phyloP scores from a whole-genome alignment of 1,139 yeast genomes.

The Blastobotrys indianensis region DNA sequence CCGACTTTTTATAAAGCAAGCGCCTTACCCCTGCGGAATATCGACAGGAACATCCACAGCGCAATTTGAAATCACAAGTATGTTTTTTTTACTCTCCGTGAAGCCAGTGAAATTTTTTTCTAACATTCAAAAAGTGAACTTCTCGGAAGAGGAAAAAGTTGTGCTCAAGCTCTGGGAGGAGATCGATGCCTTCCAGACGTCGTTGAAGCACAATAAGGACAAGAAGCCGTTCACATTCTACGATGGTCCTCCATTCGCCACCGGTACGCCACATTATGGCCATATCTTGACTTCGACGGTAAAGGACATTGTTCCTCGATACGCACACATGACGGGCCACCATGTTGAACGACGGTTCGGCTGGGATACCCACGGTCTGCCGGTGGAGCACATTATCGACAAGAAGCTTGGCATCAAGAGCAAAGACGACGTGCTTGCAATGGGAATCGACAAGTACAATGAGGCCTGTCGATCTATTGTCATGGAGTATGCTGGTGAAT shows the following conservation, averaged over 20 bases:
- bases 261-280: constrained; percentile 98
- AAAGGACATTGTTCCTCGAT: constrained; percentile 95
- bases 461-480: constrained; percentile 93
- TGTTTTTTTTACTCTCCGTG: too few relatives aligned
- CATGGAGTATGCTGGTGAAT: constrained; percentile 92
- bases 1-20: too few relatives aligned
- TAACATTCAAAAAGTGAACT: constrained; percentile 40
- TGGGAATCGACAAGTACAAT: constrained; percentile 93
- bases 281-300: constrained; percentile 94
- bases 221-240: constrained; percentile 87
- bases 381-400: constrained; percentile 97
- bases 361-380: constrained; percentile 99
- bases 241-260: constrained; percentile 99
- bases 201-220: constrained; percentile 76
- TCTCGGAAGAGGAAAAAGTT: constrained; percentile 85
- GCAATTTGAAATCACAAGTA: too few relatives aligned
- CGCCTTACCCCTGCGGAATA: too few relatives aligned
- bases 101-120: too few relatives aligned
- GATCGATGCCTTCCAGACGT: constrained; percentile 84
- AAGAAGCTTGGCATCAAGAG: constrained; percentile 90
- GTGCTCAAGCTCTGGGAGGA: constrained; percentile 79
- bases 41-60: too few relatives aligned
- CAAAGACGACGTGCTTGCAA: constrained; percentile 85
- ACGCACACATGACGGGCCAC: constrained; percentile 95
- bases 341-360: constrained; percentile 97